These are phyloP conservation scores for Rhizopus stolonifer DNA, from an alignment of 371 early-diverging fungal genomes.

Conservation along the genomic window DNA sequence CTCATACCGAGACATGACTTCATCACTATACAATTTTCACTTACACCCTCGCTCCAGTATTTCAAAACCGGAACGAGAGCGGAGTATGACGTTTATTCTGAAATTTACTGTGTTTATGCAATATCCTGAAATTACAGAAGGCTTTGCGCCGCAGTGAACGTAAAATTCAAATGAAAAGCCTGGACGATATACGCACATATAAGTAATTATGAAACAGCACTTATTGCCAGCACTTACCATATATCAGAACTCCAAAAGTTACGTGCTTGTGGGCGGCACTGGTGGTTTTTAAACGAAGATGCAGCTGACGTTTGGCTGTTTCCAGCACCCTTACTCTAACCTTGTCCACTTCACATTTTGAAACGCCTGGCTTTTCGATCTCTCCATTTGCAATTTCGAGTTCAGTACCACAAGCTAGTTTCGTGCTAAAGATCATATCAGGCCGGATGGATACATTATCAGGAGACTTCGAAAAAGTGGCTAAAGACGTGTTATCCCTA, in stretches of 20 bases:
- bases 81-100: no score
- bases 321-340: background rate
- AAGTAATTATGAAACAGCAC: background rate
- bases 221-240: background rate
- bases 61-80: no score
- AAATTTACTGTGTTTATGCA: no score
- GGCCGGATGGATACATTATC: background rate
- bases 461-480: background rate
- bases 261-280: background rate
- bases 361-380: background rate
- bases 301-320: background rate
- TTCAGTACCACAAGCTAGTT: constrained; percentile 1
- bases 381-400: background rate
- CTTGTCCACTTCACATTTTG: background rate
- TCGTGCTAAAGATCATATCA: constrained; percentile 3
- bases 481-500: background rate
- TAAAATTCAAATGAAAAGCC: no score
- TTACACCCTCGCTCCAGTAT: no score
- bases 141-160: no score
- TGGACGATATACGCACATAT: background rate
- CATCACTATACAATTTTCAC: no score
- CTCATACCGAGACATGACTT: no score
- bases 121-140: no score
- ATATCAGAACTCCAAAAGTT: background rate
- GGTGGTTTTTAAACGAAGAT: background rate